Conservation (phyloP, 2,329 filamentous ascomycete species). For the Sarocladium kiliense region DNA sequence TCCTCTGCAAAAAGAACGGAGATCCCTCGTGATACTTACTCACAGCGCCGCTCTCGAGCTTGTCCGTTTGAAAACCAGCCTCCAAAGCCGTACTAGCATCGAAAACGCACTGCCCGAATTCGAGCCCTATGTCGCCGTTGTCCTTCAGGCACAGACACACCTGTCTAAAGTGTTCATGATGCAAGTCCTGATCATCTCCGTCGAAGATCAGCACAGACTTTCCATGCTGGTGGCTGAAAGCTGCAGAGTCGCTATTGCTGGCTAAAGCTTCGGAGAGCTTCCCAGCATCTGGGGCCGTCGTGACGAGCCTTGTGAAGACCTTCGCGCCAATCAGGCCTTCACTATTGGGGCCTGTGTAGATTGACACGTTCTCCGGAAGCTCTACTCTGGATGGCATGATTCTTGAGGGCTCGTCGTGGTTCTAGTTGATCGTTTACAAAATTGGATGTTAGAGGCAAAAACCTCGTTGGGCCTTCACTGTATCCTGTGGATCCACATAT, state of each 20-base stretch:
- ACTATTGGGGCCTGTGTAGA: neutral
- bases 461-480: neutral
- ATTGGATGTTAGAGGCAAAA: neutral
- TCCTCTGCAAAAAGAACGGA: neutral
- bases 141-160: constrained; percentile 7
- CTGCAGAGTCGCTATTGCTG: neutral
- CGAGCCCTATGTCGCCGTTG: constrained; percentile 7
- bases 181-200: neutral
- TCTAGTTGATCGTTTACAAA: too few species aligned
- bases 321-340: neutral
- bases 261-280: neutral
- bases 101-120: constrained; percentile 4
- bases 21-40: too few species aligned
- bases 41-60: neutral
- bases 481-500: neutral
- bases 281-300: neutral
- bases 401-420: neutral
- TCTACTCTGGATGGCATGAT: constrained; percentile 3
- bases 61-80: constrained; percentile 5
- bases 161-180: constrained; percentile 7
- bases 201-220: constrained; percentile 7
- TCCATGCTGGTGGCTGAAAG: neutral
- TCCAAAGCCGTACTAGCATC: neutral
- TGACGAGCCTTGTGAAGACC: constrained; percentile 6
- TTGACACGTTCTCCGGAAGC: constrained; percentile 2